Conservation (phyloP, 208 protist species). For the Trypanosoma boissoni region DNA sequence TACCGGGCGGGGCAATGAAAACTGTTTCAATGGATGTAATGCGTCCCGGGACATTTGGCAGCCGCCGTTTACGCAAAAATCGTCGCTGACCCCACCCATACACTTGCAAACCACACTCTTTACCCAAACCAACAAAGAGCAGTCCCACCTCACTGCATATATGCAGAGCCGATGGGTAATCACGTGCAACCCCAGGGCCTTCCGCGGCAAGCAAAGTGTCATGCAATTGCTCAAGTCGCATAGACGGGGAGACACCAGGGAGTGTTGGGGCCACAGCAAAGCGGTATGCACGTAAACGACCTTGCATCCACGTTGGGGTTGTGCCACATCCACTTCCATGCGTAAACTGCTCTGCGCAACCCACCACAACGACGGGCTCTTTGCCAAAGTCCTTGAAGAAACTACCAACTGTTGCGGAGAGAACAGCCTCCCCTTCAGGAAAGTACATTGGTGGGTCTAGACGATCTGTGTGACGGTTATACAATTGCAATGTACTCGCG, state of each 20-base stretch:
- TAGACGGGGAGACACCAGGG: conserved; percentile 3
- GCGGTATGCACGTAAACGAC: conserved; percentile 67
- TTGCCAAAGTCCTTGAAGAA: conserved; percentile 67
- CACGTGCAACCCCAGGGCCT: conserved; percentile 9
- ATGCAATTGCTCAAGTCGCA: conserved; percentile 66
- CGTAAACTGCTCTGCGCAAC: conserved; percentile 52
- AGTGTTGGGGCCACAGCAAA: conserved; percentile 22
- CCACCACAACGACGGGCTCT: conserved; percentile 70
- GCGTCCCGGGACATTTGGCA: conserved; percentile 56
- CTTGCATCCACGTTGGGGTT: conserved; percentile 44
- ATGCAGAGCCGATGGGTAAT: conserved; percentile 74
- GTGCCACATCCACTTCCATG: conserved; percentile 65
- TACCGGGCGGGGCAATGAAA: conserved; percentile 52
- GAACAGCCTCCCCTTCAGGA: conserved; percentile 55
- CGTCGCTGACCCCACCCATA: conserved; percentile 68
- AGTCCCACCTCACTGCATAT: conserved; percentile 73
- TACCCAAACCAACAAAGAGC: conserved; percentile 71
- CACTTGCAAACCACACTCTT: conserved; percentile 61
- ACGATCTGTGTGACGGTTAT: conserved; percentile 48
- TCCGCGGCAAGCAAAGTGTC: conserved; percentile 37
- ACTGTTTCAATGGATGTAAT: conserved; percentile 78
- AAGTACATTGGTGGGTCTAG: conserved; percentile 67
- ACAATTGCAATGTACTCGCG: conserved; percentile 75
- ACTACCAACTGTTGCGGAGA: conserved; percentile 57
- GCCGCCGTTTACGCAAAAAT: conserved; percentile 59